These are phyloP conservation scores for Aspergillus hortae DNA, from an alignment of 2,329 filamentous ascomycete species.

Conservation along the genomic window DNA sequence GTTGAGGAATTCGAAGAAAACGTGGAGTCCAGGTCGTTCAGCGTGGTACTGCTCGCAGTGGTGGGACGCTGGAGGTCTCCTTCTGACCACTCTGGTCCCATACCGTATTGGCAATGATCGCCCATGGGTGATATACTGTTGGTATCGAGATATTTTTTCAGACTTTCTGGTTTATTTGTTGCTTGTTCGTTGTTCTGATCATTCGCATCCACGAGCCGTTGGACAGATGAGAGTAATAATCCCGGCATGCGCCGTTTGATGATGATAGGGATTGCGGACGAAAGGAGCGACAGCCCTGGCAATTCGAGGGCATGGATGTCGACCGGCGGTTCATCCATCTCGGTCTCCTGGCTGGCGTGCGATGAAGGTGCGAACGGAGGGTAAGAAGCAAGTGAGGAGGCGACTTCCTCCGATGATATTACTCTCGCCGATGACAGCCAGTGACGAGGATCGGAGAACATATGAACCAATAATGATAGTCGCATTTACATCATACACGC, in stretches of 20 bases:
- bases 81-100: too few species aligned
- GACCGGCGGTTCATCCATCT: conserved; percentile 1
- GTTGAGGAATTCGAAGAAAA: neutral
- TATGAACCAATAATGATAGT: too few species aligned
- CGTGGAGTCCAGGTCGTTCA: neutral
- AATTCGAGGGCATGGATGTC: conserved; percentile 18
- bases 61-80: conserved; percentile 8
- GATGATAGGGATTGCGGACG: conserved; percentile 22
- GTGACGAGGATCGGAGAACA: neutral
- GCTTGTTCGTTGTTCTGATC: too few species aligned
- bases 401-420: neutral
- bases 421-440: neutral
- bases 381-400: neutral
- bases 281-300: conserved; percentile 11
- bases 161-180: too few species aligned
- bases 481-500: too few species aligned
- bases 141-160: too few species aligned
- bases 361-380: neutral
- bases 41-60: conserved; percentile 10
- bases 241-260: conserved; percentile 26
- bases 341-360: neutral
- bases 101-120: too few species aligned
- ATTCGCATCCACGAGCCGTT: neutral
- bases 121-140: too few species aligned
- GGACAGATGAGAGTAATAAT: conserved; percentile 18